A percentile compares a stretch with the other conserved stretches of the same genome.
These are phyloP conservation scores for Neurospora hispaniola DNA, from an alignment of 495 filamentous ascomycete species.

Conservation along the genomic window DNA sequence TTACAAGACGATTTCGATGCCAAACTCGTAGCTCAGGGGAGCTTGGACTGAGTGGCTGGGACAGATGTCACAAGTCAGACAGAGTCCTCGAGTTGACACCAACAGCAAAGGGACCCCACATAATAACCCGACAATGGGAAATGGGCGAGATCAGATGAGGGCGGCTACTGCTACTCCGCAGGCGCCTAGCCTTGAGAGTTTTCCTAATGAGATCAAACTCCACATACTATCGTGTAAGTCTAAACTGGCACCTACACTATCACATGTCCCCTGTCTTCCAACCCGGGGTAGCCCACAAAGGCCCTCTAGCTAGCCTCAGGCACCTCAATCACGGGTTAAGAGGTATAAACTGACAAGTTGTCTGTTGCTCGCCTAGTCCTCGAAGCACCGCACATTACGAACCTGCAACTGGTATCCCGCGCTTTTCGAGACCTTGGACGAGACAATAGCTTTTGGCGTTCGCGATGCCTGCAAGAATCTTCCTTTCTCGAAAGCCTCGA, in stretches of 20 bases:
- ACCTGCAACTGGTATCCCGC: constrained; percentile 60
- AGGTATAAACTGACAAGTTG: neutral
- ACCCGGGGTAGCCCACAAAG: neutral
- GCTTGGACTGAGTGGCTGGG: neutral
- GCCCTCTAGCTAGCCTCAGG: neutral
- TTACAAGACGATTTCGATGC: neutral
- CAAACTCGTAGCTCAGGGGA: neutral
- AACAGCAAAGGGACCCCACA: neutral
- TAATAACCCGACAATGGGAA: neutral
- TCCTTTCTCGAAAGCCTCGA: constrained; percentile 39
- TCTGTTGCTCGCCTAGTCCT: constrained; percentile 42
- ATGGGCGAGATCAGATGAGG: neutral
- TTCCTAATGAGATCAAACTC: constrained; percentile 69
- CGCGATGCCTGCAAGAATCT: constrained; percentile 63
- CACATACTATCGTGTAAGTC: constrained; percentile 64
- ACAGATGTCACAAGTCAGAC: neutral
- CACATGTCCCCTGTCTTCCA: neutral
- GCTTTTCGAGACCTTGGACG: constrained; percentile 57
- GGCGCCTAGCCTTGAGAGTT: constrained; percentile 32
- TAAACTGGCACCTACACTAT: neutral
- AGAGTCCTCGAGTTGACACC: neutral
- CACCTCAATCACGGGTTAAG: neutral
- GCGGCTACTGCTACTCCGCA: constrained; percentile 1
- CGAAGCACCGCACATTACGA: constrained; percentile 54
- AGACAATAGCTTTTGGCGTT: constrained; percentile 67